A percentile compares a stretch with the other conserved stretches of the same genome.
Conservation (phyloP, 1,284 basidiomycete species). For the Fistulinella cinereoalba region DNA sequence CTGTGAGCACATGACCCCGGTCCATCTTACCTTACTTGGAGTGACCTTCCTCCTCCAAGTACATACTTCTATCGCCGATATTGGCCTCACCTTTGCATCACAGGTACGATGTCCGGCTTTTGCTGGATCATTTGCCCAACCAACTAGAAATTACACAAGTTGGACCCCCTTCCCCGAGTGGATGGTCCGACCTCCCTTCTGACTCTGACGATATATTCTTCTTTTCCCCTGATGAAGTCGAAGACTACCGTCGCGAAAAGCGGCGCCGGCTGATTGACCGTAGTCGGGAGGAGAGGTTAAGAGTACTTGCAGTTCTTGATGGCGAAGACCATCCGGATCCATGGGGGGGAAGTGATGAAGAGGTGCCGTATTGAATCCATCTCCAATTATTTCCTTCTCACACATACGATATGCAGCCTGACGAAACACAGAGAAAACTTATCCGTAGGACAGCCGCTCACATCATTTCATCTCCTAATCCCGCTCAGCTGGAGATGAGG, state of each 20-base stretch:
- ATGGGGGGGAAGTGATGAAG: conserved; percentile 74
- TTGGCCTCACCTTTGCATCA: conserved; percentile 13
- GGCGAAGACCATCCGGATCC: conserved; percentile 43
- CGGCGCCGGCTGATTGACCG: conserved; percentile 60
- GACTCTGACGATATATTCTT: conserved; percentile 82
- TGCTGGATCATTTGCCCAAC: conserved; percentile 52
- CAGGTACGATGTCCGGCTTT: conserved; percentile 79
- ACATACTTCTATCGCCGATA: conserved; percentile 8
- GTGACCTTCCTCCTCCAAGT: conserved; percentile 10
- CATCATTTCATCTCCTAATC: conserved; percentile 65
- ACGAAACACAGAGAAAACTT: conserved; percentile 58
- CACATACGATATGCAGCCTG: conserved; percentile 49
- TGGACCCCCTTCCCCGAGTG: conserved; percentile 46
- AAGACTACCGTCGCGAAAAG: conserved; percentile 65
- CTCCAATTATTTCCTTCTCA: conserved; percentile 10
- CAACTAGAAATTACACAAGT: not conserved
- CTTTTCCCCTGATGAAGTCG: conserved; percentile 61
- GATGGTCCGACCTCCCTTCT: conserved; percentile 80
- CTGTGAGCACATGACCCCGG: conserved; percentile 5
- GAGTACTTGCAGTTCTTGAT: conserved; percentile 51
- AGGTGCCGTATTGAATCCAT: conserved; percentile 41
- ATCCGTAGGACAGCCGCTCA: conserved; percentile 76
- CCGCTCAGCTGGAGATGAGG: conserved; percentile 79
- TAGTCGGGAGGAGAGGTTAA: conserved; percentile 60
- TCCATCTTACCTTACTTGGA: conserved; percentile 5